Base-by-base conservation (phyloP, 2,329 filamentous ascomycete genomes). In the Xylaria multiplex region DNA sequence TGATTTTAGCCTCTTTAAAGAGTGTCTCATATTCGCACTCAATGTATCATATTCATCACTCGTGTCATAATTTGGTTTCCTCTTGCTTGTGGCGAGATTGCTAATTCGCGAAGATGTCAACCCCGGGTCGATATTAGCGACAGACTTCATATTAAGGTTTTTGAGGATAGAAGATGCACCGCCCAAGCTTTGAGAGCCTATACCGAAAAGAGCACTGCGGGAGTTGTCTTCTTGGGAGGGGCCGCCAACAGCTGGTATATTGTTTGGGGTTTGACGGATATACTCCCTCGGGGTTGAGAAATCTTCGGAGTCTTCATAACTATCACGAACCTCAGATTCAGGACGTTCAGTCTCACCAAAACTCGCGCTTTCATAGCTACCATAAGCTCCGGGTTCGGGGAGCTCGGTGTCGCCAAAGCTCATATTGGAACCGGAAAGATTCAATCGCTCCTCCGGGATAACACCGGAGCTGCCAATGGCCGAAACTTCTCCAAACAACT, bases 401-500 rank as follows among this genome's bases (percentile, higher is more conserved):
- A 80, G 81, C 42, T 80, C 78, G 22, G 79, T 79, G 32, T 75
- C 72, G n/a, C 61, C 73, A 35, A 75, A 70, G 62, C 73, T 79
- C 1, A 67, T 60, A 14, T 72, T 65, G 7, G 81, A 79, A 14
- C 81, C 66, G 2, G 81, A 81, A 5, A 87, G 76, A 68, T 86
- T 85, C 9, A 87, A 77, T 11, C 80, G 81, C 32, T 82, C 79
- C 56, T 82, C 80, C 0, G 81, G 78, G 45, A 88, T 81, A 9
- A 77, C 83, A 6, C 84, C 85, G 7, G 84, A 85, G 72, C 83
- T 87, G 13, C 84, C 84, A 19, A 87, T 77, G 0, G 82, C 85
- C 4, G 85, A 88, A 19, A 88, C 83, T 67, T 88, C 86, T 2
- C 86, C 86, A 73, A 87, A 88, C 1, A 88, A 76, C 9, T 81